These are phyloP conservation scores for Penicillium sp. DNA, from an alignment of 2,329 filamentous ascomycete genomes.

Conservation along the genomic window DNA sequence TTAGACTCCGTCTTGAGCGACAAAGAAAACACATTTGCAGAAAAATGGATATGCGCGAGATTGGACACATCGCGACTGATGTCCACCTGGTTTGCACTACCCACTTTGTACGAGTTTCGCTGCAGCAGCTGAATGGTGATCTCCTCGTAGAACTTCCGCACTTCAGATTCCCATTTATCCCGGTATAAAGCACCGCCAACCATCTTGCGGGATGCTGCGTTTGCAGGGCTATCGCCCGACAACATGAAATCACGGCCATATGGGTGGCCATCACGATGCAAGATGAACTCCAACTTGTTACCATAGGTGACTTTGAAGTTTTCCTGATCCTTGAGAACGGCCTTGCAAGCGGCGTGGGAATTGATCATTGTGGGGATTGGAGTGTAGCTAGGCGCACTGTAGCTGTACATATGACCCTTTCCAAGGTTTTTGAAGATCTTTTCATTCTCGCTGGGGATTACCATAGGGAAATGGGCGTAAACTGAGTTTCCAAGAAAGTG, in stretches of 20 bases:
- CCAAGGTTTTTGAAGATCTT: conserved; percentile 44
- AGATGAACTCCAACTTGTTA: conserved; percentile 46
- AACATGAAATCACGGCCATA: conserved; percentile 50
- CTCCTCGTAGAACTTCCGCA: conserved; percentile 50
- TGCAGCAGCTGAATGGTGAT: conserved; percentile 48
- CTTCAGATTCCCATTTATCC: conserved; percentile 47
- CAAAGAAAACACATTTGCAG: conserved; percentile 55
- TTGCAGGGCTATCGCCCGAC: conserved; percentile 44
- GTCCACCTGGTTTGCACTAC: conserved; percentile 47
- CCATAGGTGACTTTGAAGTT: conserved; percentile 51
- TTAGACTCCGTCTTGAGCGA: conserved; percentile 56
- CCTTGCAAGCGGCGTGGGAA: conserved; percentile 46
- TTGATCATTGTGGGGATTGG: conserved; percentile 43
- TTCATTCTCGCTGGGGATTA: conserved; percentile 48
- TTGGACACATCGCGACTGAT: conserved; percentile 54
- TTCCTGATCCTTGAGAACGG: conserved; percentile 44
- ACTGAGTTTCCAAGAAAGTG: conserved; percentile 50
- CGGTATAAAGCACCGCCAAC: conserved; percentile 46
- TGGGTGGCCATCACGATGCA: conserved; percentile 38
- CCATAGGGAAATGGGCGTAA: conserved; percentile 53
- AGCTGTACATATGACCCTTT: conserved; percentile 45
- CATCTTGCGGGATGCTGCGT: conserved; percentile 44
- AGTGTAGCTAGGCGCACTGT: conserved; percentile 30
- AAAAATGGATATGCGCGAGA: conserved; percentile 55
- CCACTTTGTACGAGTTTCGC: conserved; percentile 48